Evolutionary conservation across 2,329 filamentous ascomycete genomes (phyloP).

Genomic region (Colletotrichum tanaceti): DNA sequence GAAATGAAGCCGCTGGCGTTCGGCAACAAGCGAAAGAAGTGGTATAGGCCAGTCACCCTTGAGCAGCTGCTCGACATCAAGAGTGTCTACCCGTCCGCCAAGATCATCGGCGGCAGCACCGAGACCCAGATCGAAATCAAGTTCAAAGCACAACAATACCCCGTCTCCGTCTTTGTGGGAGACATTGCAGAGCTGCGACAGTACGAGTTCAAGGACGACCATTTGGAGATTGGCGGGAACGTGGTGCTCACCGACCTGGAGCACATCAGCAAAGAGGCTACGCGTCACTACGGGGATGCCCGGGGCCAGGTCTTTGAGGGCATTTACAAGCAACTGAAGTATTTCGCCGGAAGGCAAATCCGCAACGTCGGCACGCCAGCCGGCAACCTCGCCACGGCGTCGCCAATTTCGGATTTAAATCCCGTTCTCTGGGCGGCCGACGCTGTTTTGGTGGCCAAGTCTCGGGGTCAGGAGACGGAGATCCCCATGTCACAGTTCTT

Average conservation of each 20-base stretch:
- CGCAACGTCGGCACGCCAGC: constrained; percentile 97
- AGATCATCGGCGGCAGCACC: constrained; percentile 94
- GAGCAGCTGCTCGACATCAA: constrained; percentile 94
- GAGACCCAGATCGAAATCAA: constrained; percentile 99
- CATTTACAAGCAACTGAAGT: constrained; percentile 92
- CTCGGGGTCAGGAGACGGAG: constrained; percentile 76
- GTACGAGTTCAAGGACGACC: constrained; percentile 81
- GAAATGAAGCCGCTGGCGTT: constrained; percentile 85
- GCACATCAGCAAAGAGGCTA: constrained; percentile 81
- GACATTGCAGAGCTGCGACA: constrained; percentile 91
- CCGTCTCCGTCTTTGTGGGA: constrained; percentile 89
- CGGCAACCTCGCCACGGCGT: constrained; percentile 93
- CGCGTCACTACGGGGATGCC: constrained; percentile 78
- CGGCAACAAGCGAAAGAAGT: constrained; percentile 93
- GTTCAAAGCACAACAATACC: constrained; percentile 94
- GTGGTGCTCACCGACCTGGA: constrained; percentile 93
- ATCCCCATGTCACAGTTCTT: constrained; percentile 96
- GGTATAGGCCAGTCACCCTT: constrained; percentile 90
- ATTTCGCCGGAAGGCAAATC: constrained; percentile 95
- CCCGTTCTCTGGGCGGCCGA: constrained; percentile 92
- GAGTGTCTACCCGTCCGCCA: constrained; percentile 82
- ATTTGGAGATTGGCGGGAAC: constrained; percentile 93
- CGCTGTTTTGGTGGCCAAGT: constrained; percentile 83
- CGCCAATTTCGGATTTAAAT: constrained; percentile 95
- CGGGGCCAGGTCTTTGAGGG: constrained; percentile 86